These are phyloP conservation scores for Cyberlindnera veronae DNA, from an alignment of 805 yeast species.

Conservation along the genomic window DNA sequence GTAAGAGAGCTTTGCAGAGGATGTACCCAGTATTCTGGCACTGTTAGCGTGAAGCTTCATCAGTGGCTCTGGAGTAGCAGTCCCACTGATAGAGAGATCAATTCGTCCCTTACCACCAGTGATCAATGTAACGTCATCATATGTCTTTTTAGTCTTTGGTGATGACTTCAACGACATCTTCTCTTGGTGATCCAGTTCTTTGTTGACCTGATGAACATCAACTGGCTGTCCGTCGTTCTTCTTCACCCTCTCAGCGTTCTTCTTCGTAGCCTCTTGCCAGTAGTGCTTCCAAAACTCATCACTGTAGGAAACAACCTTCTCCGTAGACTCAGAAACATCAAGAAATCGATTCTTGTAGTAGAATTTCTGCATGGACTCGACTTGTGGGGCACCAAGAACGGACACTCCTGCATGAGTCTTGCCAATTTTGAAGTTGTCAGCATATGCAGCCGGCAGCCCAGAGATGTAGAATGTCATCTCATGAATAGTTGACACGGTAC, in stretches of 20 bases:
- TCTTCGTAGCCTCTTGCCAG: conserved; percentile 42
- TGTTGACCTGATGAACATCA: conserved; percentile 26
- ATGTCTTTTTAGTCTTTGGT: conserved; percentile 9
- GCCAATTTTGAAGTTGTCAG: conserved; percentile 43
- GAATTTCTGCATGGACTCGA: conserved; percentile 47
- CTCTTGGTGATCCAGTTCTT: conserved; percentile 24
- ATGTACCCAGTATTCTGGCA: conserved; percentile 51
- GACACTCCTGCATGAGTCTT: conserved; percentile 30
- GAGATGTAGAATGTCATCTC: conserved; percentile 59
- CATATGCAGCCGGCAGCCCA: conserved; percentile 41
- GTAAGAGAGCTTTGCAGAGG: conserved; percentile 63
- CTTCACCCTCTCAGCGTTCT: conserved; percentile 36
- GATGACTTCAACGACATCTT: conserved; percentile 16
- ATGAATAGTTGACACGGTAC: conserved; percentile 52
- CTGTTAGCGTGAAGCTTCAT: not conserved
- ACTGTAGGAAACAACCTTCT: conserved; percentile 34
- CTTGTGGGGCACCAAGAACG: conserved; percentile 59
- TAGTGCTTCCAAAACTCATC: conserved; percentile 50
- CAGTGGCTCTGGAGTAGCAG: conserved; percentile 12
- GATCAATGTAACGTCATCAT: conserved; percentile 11
- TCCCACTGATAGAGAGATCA: conserved; percentile 1
- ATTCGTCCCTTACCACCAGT: conserved; percentile 14
- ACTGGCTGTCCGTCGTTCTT: conserved; percentile 34
- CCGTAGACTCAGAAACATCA: conserved; percentile 29
- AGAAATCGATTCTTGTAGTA: conserved; percentile 51